A percentile compares a stretch with the other conserved stretches of the same genome.
Evolutionary conservation across 2,329 filamentous ascomycete genomes (phyloP).

Genomic region (Pezicula radicicola): DNA sequence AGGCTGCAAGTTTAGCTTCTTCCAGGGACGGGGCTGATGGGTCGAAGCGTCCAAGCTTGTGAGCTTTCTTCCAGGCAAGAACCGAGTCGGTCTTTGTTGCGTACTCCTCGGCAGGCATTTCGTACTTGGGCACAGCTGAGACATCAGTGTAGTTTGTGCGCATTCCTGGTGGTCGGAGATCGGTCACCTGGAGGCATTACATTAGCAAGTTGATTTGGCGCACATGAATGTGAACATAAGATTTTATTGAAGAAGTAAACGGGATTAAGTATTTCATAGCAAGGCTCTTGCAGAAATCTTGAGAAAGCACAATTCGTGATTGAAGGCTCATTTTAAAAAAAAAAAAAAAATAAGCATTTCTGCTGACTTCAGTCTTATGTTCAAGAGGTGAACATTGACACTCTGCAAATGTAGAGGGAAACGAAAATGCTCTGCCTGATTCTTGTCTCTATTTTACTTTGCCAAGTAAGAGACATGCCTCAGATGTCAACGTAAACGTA

Average conservation of each 20-base stretch:
- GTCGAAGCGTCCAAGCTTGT: constrained; percentile 95
- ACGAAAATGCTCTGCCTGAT: too few relatives aligned
- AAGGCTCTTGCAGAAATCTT: too few relatives aligned
- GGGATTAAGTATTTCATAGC: too few relatives aligned
- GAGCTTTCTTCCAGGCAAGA: constrained; percentile 90
- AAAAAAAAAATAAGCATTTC: too few relatives aligned
- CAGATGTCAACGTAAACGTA: too few relatives aligned
- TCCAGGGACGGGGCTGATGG: constrained; percentile 74
- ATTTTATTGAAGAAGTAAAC: constrained; percentile 3
- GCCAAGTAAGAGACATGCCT: too few relatives aligned
- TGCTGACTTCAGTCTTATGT: too few relatives aligned
- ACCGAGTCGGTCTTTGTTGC: constrained; percentile 84
- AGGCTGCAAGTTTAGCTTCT: constrained; percentile 66
- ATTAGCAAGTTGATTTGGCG: constrained; percentile 5
- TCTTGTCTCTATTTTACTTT: too few relatives aligned
- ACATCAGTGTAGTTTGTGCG: constrained; percentile 80
- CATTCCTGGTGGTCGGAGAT: constrained; percentile 72
- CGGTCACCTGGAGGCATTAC: constrained; percentile 58
- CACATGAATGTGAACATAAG: not conserved
- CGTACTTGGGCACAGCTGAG: constrained; percentile 82
- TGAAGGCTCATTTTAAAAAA: too few relatives aligned
- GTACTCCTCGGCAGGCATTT: constrained; percentile 83
- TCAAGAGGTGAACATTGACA: too few relatives aligned
- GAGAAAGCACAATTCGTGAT: too few relatives aligned
- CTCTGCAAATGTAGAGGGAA: too few relatives aligned